These are phyloP conservation scores for Gloeopeniophorella convolvens DNA, from an alignment of 768 basidiomycete genomes.

Conservation along the genomic window DNA sequence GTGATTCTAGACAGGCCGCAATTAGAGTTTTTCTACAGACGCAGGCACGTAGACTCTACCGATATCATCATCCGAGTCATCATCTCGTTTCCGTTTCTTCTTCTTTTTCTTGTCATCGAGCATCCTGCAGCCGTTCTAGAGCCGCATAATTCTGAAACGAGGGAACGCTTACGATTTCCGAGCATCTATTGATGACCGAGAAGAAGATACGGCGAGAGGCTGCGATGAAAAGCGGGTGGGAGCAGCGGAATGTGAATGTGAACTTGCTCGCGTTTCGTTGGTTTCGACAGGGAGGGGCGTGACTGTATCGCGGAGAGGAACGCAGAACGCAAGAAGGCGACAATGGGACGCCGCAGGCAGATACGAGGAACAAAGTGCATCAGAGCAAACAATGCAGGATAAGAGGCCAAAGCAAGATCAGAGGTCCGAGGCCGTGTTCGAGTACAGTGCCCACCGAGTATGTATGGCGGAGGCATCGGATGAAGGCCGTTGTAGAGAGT, in stretches of 20 bases:
- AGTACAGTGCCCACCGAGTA: not conserved
- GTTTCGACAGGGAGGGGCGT: conserved; percentile 47
- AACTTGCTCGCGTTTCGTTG: conserved; percentile 20
- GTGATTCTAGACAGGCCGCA: conserved; percentile 18
- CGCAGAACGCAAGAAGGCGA: too few species aligned
- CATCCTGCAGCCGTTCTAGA: conserved; percentile 21
- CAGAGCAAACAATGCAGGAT: not conserved
- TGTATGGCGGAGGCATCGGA: not conserved
- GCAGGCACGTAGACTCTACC: conserved; percentile 31
- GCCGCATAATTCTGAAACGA: conserved; percentile 7
- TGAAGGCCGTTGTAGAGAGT: not conserved
- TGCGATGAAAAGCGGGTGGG: conserved; percentile 41
- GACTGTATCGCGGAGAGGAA: conserved; percentile 22
- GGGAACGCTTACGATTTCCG: conserved; percentile 48
- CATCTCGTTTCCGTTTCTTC: conserved; percentile 80
- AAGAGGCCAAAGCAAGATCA: not conserved
- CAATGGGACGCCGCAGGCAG: not conserved
- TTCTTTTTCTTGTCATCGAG: conserved; percentile 69
- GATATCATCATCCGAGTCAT: conserved; percentile 63
- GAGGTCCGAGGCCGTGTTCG: not conserved
- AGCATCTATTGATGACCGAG: conserved; percentile 54
- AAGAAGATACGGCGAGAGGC: conserved; percentile 36
- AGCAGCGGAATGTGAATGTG: conserved; percentile 31
- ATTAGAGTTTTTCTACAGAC: conserved; percentile 5
- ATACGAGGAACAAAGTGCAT: not conserved